Evolutionary conservation across 768 basidiomycete species (phyloP).

Genomic region (Coprinopsis cinerea): DNA sequence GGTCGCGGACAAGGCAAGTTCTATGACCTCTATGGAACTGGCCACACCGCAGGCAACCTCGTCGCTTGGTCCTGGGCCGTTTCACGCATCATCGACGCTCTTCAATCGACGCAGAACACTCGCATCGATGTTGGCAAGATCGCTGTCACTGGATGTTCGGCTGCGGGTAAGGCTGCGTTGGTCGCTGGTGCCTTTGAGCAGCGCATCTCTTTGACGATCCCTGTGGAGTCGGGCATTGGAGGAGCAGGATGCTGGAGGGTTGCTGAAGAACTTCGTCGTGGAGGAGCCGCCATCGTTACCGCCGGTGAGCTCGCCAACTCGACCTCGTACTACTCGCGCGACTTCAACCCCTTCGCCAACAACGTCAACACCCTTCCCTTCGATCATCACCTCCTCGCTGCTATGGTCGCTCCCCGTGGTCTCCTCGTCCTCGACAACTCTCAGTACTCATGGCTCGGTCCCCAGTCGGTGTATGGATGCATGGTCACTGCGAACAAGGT

Average conservation of each 20-base stretch:
- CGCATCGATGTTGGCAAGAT: slow-evolving; percentile 40
- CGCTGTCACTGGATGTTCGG: slow-evolving; percentile 49
- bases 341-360: slow-evolving; percentile 39
- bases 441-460: slow-evolving; percentile 46
- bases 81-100: slow-evolving; percentile 49
- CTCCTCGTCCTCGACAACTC: slow-evolving; percentile 49
- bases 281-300: slow-evolving; percentile 39
- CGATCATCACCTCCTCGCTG: slow-evolving; percentile 52
- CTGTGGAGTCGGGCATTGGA: slow-evolving; percentile 54
- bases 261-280: slow-evolving; percentile 35
- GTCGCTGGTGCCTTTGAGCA: slow-evolving; percentile 50
- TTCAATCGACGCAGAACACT: slow-evolving; percentile 33
- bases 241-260: slow-evolving; percentile 51
- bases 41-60: slow-evolving; percentile 41
- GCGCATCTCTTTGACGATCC: slow-evolving; percentile 49
- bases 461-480: slow-evolving; percentile 41
- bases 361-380: slow-evolving; percentile 38
- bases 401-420: slow-evolving; percentile 45
- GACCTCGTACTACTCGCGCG: slow-evolving; percentile 51
- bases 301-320: slow-evolving; percentile 47
- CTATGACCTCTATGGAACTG: slow-evolving; percentile 44
- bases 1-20: slow-evolving; percentile 49
- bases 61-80: slow-evolving; percentile 55
- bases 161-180: slow-evolving; percentile 51
- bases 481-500: slow-evolving; percentile 41